Evolutionary conservation across 192 early-diverging fungal species (phyloP), one percentile per base, ranked within the genome.

Genomic region (Phycomyces nitens): DNA sequence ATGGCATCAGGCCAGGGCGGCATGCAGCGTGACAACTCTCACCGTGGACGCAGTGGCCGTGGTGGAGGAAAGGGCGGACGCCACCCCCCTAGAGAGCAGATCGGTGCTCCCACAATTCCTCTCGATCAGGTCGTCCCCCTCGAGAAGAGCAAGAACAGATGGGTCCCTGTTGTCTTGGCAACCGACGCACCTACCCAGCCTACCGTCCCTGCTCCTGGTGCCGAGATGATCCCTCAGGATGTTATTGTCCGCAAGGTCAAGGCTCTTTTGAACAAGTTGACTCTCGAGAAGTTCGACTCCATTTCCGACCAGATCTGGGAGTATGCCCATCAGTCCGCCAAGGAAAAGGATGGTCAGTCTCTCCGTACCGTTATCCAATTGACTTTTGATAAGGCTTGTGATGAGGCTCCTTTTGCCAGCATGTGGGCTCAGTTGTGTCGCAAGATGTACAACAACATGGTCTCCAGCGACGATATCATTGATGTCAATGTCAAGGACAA

Each of bases 231-330:
- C 9, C 57, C 72, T 20, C 67, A 81, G 47, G 92, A 92, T 12
- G 54, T 85, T 23, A 80, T 85, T 43, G 80, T 85, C 49, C 89
- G 91, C 24, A 90, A 94, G 84, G 87, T 91, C 16, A 92, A 91
- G 80, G 84, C 86, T 61, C 78, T 96, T 18, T 80, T 99, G 59
- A 99, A 99, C 85, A 99, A 99, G 84, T 76, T 99, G 60, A 96
- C 97, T 3, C 77, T 92, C 0, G 97, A 99, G 69, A 95, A 92
- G 77, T 99, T 98, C 70, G 92, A 93, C 27, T 70, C 75, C 14
- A 86, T 99, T 23, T 87, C 90, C 5, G 81, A 84, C 61, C 88
- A 98, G 75, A 90, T 99, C 52, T 71, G 93, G 26, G 78, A 83
- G 20, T 84, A 85, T 72, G 92, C 88, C 21, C 89, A 94, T 59